Evolutionary conservation across 1,284 basidiomycete genomes (phyloP), one percentile per base, ranked within the genome.

Genomic region (Leccinum fuscescens): DNA sequence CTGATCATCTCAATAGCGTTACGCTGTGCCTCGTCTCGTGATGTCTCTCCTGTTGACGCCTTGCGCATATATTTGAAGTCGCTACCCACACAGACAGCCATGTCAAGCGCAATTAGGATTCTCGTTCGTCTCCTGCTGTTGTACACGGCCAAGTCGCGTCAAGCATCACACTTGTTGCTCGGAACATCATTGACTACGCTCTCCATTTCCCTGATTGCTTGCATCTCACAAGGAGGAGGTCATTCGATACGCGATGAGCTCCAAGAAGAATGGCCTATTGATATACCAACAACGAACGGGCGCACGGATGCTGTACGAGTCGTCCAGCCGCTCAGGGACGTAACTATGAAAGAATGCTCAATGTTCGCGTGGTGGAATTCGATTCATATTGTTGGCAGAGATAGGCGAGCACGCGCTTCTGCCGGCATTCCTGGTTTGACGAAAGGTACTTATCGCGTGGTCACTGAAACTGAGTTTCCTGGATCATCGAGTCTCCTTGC

Each of bases 101-200:
- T 90, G 12, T 80, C 84, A 6, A 81, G 80, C 31, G 80, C 89
- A 0, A 78, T 90, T 31, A 80, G 84, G 54, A 85, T 81, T 37
- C 80, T 95, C 44, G 80, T 81, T 55, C 85, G 90, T 20, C 73
- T 92, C 15, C 79, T 96, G 9, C 78, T 95, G n/a, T 76, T 88
- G 4, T 78, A 89, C 63, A 86, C 87, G 0, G 85, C 92, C 1
- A 72, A 75, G 20, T 78, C 82, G 1, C 81, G 81, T 4, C 71
- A 74, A 9, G 86, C 88, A 52, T 90, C 90, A 0, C 92, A 94
- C 70, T 77, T 94, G 8, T 76, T 94, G 5, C 79, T 93, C n/a
- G 93, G 92, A 59, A 90, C 92, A 22, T 90, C 88, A 1, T 79
- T 93, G 14, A 94, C 93, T 0, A 86, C 89, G 0, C 80, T 94